Evolutionary conservation across 2,329 filamentous ascomycete species (phyloP).

Genomic region (Aureobasidium leucospermi): DNA sequence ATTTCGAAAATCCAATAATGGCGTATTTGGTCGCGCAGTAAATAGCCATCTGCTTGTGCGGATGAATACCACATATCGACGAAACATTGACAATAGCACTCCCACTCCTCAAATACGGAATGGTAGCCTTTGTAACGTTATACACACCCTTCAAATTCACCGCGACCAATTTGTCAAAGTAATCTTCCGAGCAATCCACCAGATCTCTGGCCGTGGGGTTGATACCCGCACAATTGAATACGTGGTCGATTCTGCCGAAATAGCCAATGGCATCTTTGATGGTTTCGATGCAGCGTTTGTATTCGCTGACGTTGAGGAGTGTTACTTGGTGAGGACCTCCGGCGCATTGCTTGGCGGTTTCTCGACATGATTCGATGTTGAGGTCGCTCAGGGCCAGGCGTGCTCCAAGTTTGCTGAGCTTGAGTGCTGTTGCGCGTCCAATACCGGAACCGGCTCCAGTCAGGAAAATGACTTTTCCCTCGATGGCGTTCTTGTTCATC

Average conservation of each 20-base stretch:
- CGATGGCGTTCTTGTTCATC: slow-evolving; percentile 15
- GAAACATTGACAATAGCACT: slow-evolving; percentile 37
- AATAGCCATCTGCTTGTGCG: slow-evolving; percentile 32
- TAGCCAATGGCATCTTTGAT: slow-evolving; percentile 23
- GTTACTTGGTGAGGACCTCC: slow-evolving; percentile 29
- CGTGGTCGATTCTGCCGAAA: slow-evolving; percentile 33
- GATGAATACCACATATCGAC: slow-evolving; percentile 32
- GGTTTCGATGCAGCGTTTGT: slow-evolving; percentile 22
- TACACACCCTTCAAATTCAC: slow-evolving; percentile 37
- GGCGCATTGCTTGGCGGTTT: slow-evolving; percentile 22
- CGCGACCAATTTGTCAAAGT: slow-evolving; percentile 32
- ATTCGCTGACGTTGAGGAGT: slow-evolving; percentile 27
- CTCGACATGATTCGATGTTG: slow-evolving; percentile 25
- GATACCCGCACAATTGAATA: slow-evolving; percentile 37
- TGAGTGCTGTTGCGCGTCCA: slow-evolving; percentile 36
- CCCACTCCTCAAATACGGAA: slow-evolving; percentile 32
- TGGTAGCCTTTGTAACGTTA: slow-evolving; percentile 33
- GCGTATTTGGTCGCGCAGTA: slow-evolving; percentile 39
- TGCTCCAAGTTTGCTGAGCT: slow-evolving; percentile 38
- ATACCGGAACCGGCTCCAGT: slow-evolving; percentile 33
- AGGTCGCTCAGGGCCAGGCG: slow-evolving; percentile 36
- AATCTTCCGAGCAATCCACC: slow-evolving; percentile 35
- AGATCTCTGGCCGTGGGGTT: slow-evolving; percentile 29
- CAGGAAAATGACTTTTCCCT: slow-evolving; percentile 23
- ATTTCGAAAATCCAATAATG: slow-evolving; percentile 39